Base-by-base conservation (phyloP, 768 basidiomycete species). In the Candolleomyces efflorescens region DNA sequence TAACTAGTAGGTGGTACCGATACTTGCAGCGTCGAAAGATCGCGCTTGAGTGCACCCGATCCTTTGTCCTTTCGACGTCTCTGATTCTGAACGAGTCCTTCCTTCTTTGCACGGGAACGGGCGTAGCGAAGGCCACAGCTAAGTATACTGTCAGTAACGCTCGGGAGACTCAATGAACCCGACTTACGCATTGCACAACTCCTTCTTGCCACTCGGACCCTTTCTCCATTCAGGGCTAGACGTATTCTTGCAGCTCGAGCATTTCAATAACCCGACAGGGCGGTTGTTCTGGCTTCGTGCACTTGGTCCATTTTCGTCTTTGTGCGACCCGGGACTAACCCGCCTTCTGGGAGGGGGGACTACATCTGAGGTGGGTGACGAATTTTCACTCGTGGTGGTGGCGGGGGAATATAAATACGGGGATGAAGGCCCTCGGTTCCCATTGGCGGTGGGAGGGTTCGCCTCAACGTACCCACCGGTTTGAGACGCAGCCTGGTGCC, bases 181-280 rank as follows among this genome's bases (percentile, higher is more conserved):
- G 27, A 81, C 89, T 77, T 73, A 93, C 88, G 92, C 92, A 75
- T 94, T 94, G 70, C 92, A 94, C 24, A 94, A 78, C 69, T 94
- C 91, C 73, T 94, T 94, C 71, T 89, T 89, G 24, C 92, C 92
- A 65, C 83, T 91, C 53, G 91, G 90, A 18, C 92, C 92, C 71
- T 94, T 94, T 68, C 92, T 77, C 92, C 92, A 94, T 70, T 94
- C 92, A 0, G 92, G 92, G 66, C 91, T 93, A 7, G 81, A 80
- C 6, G 87, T 91, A 11, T 80, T 86, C 71, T 86, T 89, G 72
- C 92, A 94, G 67, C 88, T 90, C 20, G 84, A 81, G 70, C 92
- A 94, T 64, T 82, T 82, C 58, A 80, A 68, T 17, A 94, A 76
- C 0, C 92, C 92, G 53, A 79, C 77, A 0, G 92, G 91, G 20